Evolutionary conservation across 2,329 filamentous ascomycete species (phyloP).

Genomic region (Epichloe gansuensis): DNA sequence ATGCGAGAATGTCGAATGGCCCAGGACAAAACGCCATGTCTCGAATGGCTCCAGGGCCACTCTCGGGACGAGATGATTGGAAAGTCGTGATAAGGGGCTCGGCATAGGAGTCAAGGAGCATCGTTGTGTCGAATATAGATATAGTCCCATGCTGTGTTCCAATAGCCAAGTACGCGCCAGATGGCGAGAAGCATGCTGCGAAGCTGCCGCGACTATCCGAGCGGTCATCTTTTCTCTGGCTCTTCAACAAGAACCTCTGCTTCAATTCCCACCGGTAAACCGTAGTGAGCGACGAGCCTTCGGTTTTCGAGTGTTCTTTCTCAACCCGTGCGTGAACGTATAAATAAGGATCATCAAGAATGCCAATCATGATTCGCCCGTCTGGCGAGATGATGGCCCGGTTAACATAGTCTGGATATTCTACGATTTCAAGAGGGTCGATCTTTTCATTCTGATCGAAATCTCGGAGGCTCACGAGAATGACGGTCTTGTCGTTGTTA

Average conservation of each 20-base stretch:
- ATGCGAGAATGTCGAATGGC: slow-evolving; percentile 80
- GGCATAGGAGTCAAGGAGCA: slow-evolving; percentile 28
- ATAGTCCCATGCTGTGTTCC: slow-evolving; percentile 73
- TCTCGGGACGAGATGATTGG: slow-evolving; percentile 59
- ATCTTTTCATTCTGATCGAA: slow-evolving; percentile 30
- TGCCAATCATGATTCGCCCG: slow-evolving; percentile 64
- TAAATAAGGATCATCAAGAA: slow-evolving; percentile 75
- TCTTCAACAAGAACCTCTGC: slow-evolving; percentile 42
- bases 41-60: slow-evolving; percentile 65
- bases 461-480: slow-evolving; percentile 63
- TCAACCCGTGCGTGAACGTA: slow-evolving; percentile 60
- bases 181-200: slow-evolving; percentile 63
- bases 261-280: slow-evolving; percentile 38
- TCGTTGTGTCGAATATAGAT: slow-evolving; percentile 53
- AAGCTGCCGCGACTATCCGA: slow-evolving; percentile 56
- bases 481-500: slow-evolving; percentile 87
- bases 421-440: slow-evolving; percentile 55
- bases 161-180: slow-evolving; percentile 57
- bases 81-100: slow-evolving; percentile 64
- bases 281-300: slow-evolving; percentile 11
- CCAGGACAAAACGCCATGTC: slow-evolving; percentile 88
- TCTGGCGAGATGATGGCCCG: slow-evolving; percentile 89
- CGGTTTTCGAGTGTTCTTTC: slow-evolving; percentile 18
- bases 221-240: slow-evolving; percentile 40
- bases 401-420: slow-evolving; percentile 78